These are phyloP conservation scores for Aspergillus glaucus DNA, from an alignment of 2,329 filamentous ascomycete genomes.

Conservation along the genomic window DNA sequence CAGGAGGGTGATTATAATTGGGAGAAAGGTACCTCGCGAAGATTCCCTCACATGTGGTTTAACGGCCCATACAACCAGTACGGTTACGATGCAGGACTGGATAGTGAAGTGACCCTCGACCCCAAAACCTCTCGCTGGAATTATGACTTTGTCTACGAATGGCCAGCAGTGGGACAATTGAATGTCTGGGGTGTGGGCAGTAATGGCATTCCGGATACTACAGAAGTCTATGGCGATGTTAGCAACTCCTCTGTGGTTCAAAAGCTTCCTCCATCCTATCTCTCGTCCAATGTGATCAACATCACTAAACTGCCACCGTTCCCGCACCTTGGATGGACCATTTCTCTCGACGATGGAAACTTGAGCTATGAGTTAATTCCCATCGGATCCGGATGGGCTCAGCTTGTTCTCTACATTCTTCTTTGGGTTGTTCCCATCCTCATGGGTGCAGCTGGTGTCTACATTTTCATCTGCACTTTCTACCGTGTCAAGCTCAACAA, in stretches of 20 bases:
- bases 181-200: conserved; percentile 64
- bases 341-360: conserved; percentile 51
- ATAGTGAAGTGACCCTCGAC: conserved; percentile 47
- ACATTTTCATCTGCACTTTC: conserved; percentile 55
- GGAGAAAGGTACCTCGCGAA: conserved; percentile 36
- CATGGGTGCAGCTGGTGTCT: conserved; percentile 46
- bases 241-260: conserved; percentile 56
- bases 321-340: conserved; percentile 51
- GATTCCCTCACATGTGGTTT: conserved; percentile 58
- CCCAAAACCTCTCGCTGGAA: conserved; percentile 48
- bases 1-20: conserved; percentile 53
- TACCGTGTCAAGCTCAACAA: conserved; percentile 60
- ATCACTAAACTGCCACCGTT: conserved; percentile 50
- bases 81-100: conserved; percentile 56
- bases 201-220: conserved; percentile 56
- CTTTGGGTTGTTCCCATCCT: conserved; percentile 50
- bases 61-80: conserved; percentile 60
- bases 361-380: conserved; percentile 49
- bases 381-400: conserved; percentile 47
- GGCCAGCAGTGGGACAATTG: conserved; percentile 56
- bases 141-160: conserved; percentile 58
- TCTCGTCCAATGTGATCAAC: conserved; percentile 53
- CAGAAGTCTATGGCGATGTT: conserved; percentile 55
- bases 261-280: conserved; percentile 54
- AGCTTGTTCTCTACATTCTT: conserved; percentile 51